Percentiles rank a stretch among this genome's conserved stretches.
These are phyloP conservation scores for Hyphopichia khmerensis DNA, from an alignment of 1,139 yeast genomes.

Conservation along the genomic window DNA sequence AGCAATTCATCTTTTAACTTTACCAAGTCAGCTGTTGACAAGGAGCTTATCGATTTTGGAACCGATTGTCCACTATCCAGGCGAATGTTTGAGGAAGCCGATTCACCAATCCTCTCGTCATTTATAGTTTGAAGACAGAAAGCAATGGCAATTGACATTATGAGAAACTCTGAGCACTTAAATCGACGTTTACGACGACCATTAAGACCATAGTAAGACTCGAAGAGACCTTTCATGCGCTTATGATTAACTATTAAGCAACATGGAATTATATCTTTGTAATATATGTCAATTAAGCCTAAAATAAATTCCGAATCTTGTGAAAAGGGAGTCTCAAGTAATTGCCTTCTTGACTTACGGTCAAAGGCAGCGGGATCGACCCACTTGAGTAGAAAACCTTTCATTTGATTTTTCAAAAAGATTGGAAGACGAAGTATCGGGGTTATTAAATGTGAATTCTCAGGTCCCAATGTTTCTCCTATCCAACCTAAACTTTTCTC, in stretches of 20 bases:
- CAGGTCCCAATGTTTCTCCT: constrained; percentile 22
- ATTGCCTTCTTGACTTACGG: constrained; percentile 14
- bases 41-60: neutral
- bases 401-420: constrained; percentile 21
- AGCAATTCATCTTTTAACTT: constrained; percentile 15
- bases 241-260: constrained; percentile 15
- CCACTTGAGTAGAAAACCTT: constrained; percentile 26
- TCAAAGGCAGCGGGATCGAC: constrained; percentile 32
- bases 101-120: neutral
- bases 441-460: constrained; percentile 17
- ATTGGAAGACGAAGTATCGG: constrained; percentile 35
- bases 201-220: constrained; percentile 15
- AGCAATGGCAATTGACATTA: constrained; percentile 16
- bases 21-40: neutral
- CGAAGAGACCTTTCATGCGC: constrained; percentile 19
- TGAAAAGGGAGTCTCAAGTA: constrained; percentile 29
- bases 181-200: neutral
- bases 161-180: constrained; percentile 11
- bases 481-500: constrained; percentile 37
- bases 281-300: constrained; percentile 22
- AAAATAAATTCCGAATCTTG: constrained; percentile 20
- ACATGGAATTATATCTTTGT: constrained; percentile 13
- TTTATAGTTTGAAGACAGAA: constrained; percentile 9
- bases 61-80: neutral
- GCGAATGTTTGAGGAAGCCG: neutral